Base-by-base conservation (phyloP, 352 stramenopile genomes). In the Peronospora farinosa region DNA sequence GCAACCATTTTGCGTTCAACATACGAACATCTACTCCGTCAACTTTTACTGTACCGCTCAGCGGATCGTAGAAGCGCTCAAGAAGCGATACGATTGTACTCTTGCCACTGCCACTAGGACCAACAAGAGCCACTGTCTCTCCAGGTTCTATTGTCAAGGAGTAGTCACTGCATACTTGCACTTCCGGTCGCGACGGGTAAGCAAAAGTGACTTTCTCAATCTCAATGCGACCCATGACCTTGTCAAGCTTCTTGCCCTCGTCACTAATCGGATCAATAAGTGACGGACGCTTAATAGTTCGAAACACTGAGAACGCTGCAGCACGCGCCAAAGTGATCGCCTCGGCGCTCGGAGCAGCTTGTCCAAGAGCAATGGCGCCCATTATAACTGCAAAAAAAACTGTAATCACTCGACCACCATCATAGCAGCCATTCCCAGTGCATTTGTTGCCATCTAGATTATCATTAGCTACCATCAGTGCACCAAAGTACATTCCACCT, bases 51-150 rank as follows among this genome's bases (percentile, higher is more conserved):
- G 46, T 47, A 0, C 68, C 73, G 11, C 44, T 49, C 0, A 73
- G 52, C 5, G 96, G 76, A 57, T 98, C 89, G 61, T 97, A 97
- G 51, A 98, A 98, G 15, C 92, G 74, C 57, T 97, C 96, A 1
- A 98, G 67, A 1, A 97, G 71, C 16, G 88, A 81, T 16, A 84
- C 80, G 41, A 98, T 82, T 15, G 92, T 98, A 16, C 87, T 96
- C 57, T 97, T 97, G 47, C 92, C 38, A 74, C 64, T 72, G 8
- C 59, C 63, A 44, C 63, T 72, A 6, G 63, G 63, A 12, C 63
- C 91, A 28, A 83, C 75, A 33, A 87, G 63, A 7, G 72, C 78
- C 31, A 92, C 64, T 12, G 76, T 89, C 50, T 88, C 66, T 30
- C 81, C 81, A 21, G 65, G 59, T 39, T 74, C 68, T 27, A 95